Percentiles rank a stretch among this genome's conserved stretches.
Evolutionary conservation across 2,329 filamentous ascomycete species (phyloP).

Genomic region (Aspergillus alliaceus): DNA sequence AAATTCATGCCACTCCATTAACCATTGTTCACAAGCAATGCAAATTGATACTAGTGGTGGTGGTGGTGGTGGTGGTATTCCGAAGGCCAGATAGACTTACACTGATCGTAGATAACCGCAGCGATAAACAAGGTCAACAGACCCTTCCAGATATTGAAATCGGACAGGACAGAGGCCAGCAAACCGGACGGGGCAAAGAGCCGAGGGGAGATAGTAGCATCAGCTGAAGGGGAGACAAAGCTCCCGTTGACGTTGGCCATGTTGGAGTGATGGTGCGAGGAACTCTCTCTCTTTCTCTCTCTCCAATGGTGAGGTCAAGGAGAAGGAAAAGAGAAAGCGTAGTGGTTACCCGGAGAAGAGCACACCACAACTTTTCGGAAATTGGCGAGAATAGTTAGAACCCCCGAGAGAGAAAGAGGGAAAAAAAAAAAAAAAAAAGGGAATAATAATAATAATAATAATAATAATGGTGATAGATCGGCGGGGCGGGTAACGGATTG

Average conservation of each 20-base stretch:
- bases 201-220: conserved; percentile 59
- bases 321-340: background rate
- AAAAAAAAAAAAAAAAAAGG: background rate
- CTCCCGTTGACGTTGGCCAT: conserved; percentile 61
- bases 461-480: background rate
- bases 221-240: conserved; percentile 69
- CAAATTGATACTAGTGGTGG: too few species aligned
- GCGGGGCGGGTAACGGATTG: background rate
- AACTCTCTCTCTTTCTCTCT: conserved; percentile 1
- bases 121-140: conserved; percentile 68
- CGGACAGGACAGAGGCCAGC: conserved; percentile 57
- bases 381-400: conserved; percentile 6
- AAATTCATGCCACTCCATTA: conserved; percentile 6
- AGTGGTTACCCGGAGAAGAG: background rate
- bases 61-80: too few species aligned
- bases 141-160: conserved; percentile 65
- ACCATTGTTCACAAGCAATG: background rate
- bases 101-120: conserved; percentile 82
- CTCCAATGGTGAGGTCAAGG: conserved; percentile 11
- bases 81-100: too few species aligned
- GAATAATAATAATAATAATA: too few species aligned
- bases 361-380: background rate
- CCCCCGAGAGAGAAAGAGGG: background rate
- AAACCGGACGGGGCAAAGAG: conserved; percentile 48
- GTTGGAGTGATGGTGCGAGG: conserved; percentile 7